Conservation (phyloP, 1,284 basidiomycete species). For the Spongispora temasekensis region DNA sequence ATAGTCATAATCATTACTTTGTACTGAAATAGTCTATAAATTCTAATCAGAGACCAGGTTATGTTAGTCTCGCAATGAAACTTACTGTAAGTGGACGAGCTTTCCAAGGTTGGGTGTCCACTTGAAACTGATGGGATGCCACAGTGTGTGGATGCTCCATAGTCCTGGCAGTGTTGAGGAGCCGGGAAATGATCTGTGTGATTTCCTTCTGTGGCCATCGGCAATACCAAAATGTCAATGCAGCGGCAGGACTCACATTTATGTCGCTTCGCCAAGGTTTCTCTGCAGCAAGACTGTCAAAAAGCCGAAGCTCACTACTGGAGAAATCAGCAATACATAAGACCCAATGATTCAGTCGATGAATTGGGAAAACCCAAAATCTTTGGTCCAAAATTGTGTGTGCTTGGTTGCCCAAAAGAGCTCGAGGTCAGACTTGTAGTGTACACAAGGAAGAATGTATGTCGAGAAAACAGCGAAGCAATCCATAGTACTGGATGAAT, state of each 20-base stretch:
- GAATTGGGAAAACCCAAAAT: constrained; percentile 2
- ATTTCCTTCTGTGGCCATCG: background rate
- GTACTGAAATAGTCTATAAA: background rate
- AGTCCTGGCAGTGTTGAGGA: too few relatives aligned
- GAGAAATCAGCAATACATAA: background rate
- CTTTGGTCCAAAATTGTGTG: constrained; percentile 1
- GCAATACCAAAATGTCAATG: constrained; percentile 2
- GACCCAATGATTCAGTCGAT: constrained; percentile 2
- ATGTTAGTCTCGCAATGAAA: background rate
- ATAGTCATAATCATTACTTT: background rate
- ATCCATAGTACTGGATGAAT: background rate
- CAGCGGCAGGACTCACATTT: background rate
- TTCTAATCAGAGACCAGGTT: background rate
- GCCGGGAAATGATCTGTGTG: too few relatives aligned
- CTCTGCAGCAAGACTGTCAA: constrained; percentile 4
- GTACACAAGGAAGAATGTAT: background rate
- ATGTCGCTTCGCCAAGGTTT: background rate
- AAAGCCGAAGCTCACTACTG: constrained; percentile 1
- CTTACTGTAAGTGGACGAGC: background rate
- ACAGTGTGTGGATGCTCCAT: too few relatives aligned
- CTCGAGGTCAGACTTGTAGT: background rate
- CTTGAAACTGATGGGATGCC: too few relatives aligned
- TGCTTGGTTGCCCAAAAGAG: background rate
- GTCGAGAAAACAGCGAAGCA: background rate
- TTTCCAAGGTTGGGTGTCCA: background rate